Evolutionary conservation across 148 eudicot genomes (phyloP).

Genomic region (Rhododendron griersonianum): DNA sequence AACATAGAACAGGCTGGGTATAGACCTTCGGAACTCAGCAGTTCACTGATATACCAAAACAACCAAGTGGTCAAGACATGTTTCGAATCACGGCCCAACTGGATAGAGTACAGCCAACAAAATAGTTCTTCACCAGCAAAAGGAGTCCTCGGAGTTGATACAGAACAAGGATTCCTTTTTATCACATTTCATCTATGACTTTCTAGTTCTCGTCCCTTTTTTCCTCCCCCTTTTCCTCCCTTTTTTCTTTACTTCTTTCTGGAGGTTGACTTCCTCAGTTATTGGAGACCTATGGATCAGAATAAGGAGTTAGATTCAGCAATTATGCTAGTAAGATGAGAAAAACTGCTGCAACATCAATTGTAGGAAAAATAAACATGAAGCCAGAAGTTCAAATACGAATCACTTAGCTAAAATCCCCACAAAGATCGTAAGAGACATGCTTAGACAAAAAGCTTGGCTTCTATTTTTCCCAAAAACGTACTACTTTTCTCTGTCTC

Average conservation of each 20-base stretch:
- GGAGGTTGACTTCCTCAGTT: neutral
- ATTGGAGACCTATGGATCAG: neutral
- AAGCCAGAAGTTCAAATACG: neutral
- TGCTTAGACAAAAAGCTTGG: neutral
- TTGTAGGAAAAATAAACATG: neutral
- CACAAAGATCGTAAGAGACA: neutral
- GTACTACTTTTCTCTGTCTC: neutral
- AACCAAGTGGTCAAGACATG: neutral
- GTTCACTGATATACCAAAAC: neutral
- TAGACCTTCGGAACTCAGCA: neutral
- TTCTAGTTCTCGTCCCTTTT: neutral
- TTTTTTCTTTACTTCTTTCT: neutral
- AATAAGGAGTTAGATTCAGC: neutral
- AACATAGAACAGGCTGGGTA: neutral
- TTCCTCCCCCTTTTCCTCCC: no score
- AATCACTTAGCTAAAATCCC: neutral
- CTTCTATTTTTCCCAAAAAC: neutral
- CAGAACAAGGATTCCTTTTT: neutral
- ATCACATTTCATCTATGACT: neutral
- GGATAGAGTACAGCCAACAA: neutral
- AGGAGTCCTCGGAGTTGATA: neutral
- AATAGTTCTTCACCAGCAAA: neutral
- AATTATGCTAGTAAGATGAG: neutral
- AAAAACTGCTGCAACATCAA: neutral
- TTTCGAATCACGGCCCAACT: neutral